Evolutionary conservation across 1,139 yeast genomes (phyloP).

Genomic region (Suhomyces anneliseae): DNA sequence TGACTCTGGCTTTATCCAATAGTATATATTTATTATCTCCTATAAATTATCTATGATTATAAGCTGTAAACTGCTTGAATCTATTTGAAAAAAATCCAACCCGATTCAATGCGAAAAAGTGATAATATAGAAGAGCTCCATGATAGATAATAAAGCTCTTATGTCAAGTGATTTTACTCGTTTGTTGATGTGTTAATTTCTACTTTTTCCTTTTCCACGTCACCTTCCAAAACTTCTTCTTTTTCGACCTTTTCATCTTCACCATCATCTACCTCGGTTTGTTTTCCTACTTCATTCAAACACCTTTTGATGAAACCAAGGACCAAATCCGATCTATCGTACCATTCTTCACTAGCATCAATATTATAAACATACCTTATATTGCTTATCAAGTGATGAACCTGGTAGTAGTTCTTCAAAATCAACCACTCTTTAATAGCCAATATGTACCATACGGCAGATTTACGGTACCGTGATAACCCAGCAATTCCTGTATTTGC

Average conservation of each 20-base stretch:
- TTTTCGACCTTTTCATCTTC: background rate
- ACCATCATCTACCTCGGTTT: background rate
- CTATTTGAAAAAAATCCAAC: too few relatives aligned
- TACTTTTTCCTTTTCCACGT: background rate
- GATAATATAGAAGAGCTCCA: too few relatives aligned
- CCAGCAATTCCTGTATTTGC: conserved; percentile 46
- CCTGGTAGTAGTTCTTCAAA: conserved; percentile 29
- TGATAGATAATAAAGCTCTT: too few relatives aligned
- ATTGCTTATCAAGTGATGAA: conserved; percentile 24
- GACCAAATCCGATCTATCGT: conserved; percentile 34
- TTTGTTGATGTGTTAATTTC: background rate
- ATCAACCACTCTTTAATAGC: conserved; percentile 74
- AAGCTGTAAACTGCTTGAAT: too few relatives aligned
- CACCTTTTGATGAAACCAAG: conserved; percentile 32
- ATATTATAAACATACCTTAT: conserved; percentile 24
- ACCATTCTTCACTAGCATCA: conserved; percentile 32
- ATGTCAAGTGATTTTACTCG: too few relatives aligned
- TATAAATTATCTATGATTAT: too few relatives aligned
- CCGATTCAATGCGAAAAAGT: too few relatives aligned
- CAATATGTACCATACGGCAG: conserved; percentile 75
- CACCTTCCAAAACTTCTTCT: background rate
- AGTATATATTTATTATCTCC: too few relatives aligned
- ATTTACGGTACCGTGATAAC: conserved; percentile 64
- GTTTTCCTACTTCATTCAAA: background rate
- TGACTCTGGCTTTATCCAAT: too few relatives aligned